Evolutionary conservation across 495 filamentous ascomycete genomes (phyloP).

Genomic region (Penicillium malachiteum): DNA sequence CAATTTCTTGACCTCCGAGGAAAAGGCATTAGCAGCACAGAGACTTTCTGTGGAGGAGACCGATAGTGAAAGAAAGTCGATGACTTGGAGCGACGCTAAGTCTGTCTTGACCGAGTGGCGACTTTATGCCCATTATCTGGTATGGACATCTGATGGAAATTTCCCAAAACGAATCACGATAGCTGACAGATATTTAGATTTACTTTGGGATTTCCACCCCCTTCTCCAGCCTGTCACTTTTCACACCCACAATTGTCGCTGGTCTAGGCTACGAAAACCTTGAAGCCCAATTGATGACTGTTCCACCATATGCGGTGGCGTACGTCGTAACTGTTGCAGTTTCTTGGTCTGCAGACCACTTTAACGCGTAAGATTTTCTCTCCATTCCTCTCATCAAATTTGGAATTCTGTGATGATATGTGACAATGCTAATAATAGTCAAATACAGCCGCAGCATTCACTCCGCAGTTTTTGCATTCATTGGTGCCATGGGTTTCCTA

Average conservation of each 20-base stretch:
- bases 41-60: slow-evolving; percentile 54
- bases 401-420: background rate
- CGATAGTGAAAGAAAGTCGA: slow-evolving; percentile 45
- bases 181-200: slow-evolving; percentile 30
- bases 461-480: slow-evolving; percentile 49
- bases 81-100: slow-evolving; percentile 59
- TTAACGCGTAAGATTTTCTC: background rate
- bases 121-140: slow-evolving; percentile 54
- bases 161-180: background rate
- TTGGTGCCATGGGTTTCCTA: slow-evolving; percentile 63
- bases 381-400: background rate
- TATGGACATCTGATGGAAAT: slow-evolving; percentile 9
- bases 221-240: slow-evolving; percentile 63
- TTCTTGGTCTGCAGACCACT: slow-evolving; percentile 56
- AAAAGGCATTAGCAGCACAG: slow-evolving; percentile 51
- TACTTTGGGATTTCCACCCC: slow-evolving; percentile 64
- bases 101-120: slow-evolving; percentile 57
- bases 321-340: slow-evolving; percentile 55
- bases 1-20: slow-evolving; percentile 46
- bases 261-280: slow-evolving; percentile 60
- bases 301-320: slow-evolving; percentile 67
- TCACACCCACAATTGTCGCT: slow-evolving; percentile 62
- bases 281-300: slow-evolving; percentile 66
- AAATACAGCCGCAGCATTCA: slow-evolving; percentile 49
- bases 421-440: background rate